phyloP scores from a whole-genome alignment of 768 basidiomycete species.

The Coprinellus micaceus region DNA sequence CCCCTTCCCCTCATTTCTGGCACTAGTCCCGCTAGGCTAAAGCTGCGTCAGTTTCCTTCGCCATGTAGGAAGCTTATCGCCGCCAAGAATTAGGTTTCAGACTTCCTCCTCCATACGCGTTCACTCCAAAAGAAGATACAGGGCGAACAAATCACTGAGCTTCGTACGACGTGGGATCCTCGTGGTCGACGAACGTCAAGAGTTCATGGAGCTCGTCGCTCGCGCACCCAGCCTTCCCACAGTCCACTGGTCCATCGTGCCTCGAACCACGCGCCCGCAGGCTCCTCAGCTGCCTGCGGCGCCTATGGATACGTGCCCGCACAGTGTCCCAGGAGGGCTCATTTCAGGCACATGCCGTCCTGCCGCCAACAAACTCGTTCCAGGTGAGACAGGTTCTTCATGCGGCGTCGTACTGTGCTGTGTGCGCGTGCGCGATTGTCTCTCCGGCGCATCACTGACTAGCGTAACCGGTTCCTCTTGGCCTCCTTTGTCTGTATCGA shows the following conservation, averaged over 20 bases:
- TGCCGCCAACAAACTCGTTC: background rate
- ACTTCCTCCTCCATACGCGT: no score
- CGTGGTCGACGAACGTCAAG: background rate
- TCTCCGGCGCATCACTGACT: background rate
- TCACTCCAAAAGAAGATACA: no score
- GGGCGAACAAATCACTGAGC: background rate
- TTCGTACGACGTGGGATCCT: background rate
- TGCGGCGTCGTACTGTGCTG: background rate
- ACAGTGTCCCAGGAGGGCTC: background rate
- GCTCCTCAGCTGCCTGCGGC: background rate
- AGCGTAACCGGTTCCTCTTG: background rate
- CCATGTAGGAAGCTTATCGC: no score
- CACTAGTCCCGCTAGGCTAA: no score
- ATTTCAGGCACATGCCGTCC: background rate
- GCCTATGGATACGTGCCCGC: background rate
- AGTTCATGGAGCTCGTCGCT: background rate
- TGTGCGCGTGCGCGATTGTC: background rate
- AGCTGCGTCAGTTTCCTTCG: no score
- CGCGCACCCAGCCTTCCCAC: background rate
- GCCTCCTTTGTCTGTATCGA: background rate
- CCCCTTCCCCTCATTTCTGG: no score
- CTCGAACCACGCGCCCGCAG: background rate
- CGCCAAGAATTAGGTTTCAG: no score
- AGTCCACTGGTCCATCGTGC: background rate
- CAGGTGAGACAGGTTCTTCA: background rate